These are phyloP conservation scores for Trichophyton mentagrophytes DNA, from an alignment of 2,329 filamentous ascomycete species.

Conservation along the genomic window DNA sequence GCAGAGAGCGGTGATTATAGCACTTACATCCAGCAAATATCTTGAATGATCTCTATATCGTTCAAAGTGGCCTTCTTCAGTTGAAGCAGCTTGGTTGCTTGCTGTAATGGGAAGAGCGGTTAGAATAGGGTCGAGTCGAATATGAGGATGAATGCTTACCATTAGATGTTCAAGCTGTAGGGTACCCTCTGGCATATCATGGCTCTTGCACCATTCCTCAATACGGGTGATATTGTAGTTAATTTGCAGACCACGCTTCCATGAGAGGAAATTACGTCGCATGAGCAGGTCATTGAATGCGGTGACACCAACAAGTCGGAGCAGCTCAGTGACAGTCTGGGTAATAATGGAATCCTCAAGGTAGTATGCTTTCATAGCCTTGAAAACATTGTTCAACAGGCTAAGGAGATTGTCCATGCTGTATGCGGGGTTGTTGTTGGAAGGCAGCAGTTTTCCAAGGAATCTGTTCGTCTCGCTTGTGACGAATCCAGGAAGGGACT, in stretches of 20 bases:
- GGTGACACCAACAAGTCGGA: slow-evolving; percentile 87
- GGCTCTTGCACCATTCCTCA: slow-evolving; percentile 99
- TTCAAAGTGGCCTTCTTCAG: slow-evolving; percentile 98
- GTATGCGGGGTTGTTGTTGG: slow-evolving; percentile 83
- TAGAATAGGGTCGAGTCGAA: slow-evolving; percentile 5
- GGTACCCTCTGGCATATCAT: slow-evolving; percentile 97
- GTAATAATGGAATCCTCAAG: slow-evolving; percentile 91
- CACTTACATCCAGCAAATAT: slow-evolving; percentile 98
- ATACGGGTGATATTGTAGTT: slow-evolving; percentile 99
- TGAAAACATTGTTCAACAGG: slow-evolving; percentile 91
- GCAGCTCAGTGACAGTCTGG: slow-evolving; percentile 86
- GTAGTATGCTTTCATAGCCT: slow-evolving; percentile 98
- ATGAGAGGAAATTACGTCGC: slow-evolving; percentile 95
- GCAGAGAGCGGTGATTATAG: neutral
- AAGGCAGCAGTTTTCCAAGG: slow-evolving; percentile 87
- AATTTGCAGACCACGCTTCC: slow-evolving; percentile 98
- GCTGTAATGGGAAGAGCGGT: slow-evolving; percentile 36
- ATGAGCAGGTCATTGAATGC: slow-evolving; percentile 97
- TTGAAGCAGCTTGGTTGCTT: slow-evolving; percentile 96
- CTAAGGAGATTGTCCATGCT: slow-evolving; percentile 99
- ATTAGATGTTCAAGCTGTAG: slow-evolving; percentile 96
- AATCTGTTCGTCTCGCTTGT: slow-evolving; percentile 98
- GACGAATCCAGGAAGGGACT: slow-evolving; percentile 94
- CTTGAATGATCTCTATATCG: slow-evolving; percentile 98
- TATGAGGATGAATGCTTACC: slow-evolving; percentile 40